Percentiles rank a stretch among this genome's conserved stretches.
These are phyloP conservation scores for Exophiala sp. DNA, from an alignment of 2,329 filamentous ascomycete genomes.

Conservation along the genomic window DNA sequence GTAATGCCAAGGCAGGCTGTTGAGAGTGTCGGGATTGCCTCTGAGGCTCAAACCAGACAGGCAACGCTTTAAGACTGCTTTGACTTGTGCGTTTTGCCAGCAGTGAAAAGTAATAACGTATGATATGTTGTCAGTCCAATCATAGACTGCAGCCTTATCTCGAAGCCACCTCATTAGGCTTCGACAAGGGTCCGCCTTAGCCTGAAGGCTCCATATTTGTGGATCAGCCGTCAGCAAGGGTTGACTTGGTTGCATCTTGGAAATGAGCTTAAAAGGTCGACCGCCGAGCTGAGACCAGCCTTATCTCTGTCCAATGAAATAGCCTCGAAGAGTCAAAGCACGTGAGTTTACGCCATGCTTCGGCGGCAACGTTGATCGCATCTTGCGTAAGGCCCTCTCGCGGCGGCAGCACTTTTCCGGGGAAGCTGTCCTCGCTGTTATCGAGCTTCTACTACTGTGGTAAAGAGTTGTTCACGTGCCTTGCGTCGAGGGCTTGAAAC, in stretches of 20 bases:
- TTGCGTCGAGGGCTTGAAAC: too few species aligned
- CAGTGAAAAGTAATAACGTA: neutral
- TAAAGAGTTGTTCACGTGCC: too few species aligned
- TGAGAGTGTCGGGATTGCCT: conserved; percentile 15
- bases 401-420: neutral
- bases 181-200: neutral
- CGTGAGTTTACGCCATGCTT: neutral
- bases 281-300: neutral
- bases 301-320: conserved; percentile 1
- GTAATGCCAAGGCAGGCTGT: conserved; percentile 22
- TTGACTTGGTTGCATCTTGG: neutral
- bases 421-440: neutral
- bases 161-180: neutral
- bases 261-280: neutral
- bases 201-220: neutral
- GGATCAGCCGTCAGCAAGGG: neutral
- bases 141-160: conserved; percentile 12
- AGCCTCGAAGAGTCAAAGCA: neutral
- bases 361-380: neutral
- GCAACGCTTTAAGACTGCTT: neutral
- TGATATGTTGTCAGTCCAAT: conserved; percentile 9
- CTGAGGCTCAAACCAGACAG: neutral
- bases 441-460: too few species aligned
- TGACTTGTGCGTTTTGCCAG: neutral
- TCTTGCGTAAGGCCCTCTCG: neutral